Percentiles rank a stretch among this genome's conserved stretches.
These are phyloP conservation scores for Penicillium pancosmium DNA, from an alignment of 495 filamentous ascomycete species.

Conservation along the genomic window DNA sequence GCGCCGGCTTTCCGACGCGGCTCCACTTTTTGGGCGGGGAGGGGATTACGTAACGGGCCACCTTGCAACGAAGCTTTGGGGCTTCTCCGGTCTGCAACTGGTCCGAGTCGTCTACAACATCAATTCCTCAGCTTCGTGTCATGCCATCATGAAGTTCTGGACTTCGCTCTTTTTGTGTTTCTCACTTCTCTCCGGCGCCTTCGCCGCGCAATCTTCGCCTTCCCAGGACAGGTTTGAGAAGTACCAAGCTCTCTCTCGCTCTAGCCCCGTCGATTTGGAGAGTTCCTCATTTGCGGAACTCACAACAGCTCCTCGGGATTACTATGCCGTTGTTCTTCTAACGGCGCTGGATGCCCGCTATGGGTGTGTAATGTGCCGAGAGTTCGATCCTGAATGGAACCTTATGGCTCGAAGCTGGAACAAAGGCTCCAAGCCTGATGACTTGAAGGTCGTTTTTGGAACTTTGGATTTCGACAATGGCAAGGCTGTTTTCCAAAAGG, in stretches of 20 bases:
- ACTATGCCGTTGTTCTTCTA: constrained; percentile 78
- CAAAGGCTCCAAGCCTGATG: constrained; percentile 73
- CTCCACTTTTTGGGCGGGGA: constrained; percentile 8
- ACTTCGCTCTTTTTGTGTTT: constrained; percentile 53
- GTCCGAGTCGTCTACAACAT: neutral
- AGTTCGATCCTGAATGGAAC: constrained; percentile 95
- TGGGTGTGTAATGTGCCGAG: constrained; percentile 82
- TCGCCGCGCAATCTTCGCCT: constrained; percentile 30
- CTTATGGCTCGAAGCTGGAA: constrained; percentile 85
- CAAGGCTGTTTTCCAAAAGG: constrained; percentile 84
- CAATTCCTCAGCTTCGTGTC: constrained; percentile 13
- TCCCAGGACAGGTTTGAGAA: constrained; percentile 58
- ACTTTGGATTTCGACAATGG: constrained; percentile 90
- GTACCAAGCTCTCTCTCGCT: constrained; percentile 68
- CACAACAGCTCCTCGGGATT: constrained; percentile 77
- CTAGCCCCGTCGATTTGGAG: constrained; percentile 71
- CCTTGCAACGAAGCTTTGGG: constrained; percentile 17
- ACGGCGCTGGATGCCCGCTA: constrained; percentile 86
- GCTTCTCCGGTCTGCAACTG: neutral
- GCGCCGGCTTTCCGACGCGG: constrained; percentile 7
- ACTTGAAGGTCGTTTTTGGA: constrained; percentile 74
- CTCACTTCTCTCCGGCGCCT: constrained; percentile 48
- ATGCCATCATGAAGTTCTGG: constrained; percentile 57
- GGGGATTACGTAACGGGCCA: constrained; percentile 27
- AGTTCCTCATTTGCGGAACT: constrained; percentile 75